Evolutionary conservation across 2,329 filamentous ascomycete genomes (phyloP).

Genomic region (Cladosporium sphaerospermum): DNA sequence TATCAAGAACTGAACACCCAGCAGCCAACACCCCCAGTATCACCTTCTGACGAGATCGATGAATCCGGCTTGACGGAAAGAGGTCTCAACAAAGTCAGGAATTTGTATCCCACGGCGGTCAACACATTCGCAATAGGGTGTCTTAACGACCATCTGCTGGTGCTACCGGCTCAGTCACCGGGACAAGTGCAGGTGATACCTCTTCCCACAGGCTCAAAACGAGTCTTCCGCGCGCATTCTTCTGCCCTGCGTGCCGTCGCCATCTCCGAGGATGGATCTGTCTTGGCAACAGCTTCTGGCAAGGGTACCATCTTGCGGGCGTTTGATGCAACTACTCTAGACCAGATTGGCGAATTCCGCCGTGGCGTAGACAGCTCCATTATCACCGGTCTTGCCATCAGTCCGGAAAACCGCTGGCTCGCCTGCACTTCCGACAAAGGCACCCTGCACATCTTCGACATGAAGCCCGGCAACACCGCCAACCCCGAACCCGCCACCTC

Average conservation of each 20-base stretch:
- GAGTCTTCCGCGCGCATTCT: conserved; percentile 87
- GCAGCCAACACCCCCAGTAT: conserved; percentile 44
- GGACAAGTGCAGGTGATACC: conserved; percentile 89
- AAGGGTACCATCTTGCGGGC: conserved; percentile 86
- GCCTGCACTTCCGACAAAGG: conserved; percentile 96
- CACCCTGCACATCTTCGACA: conserved; percentile 88
- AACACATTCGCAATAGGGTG: conserved; percentile 78
- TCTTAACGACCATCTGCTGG: conserved; percentile 65
- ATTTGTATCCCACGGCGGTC: conserved; percentile 76
- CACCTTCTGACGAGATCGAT: conserved; percentile 42
- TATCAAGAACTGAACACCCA: conserved; percentile 21
- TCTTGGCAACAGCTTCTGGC: conserved; percentile 86
- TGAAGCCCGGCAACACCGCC: conserved; percentile 53
- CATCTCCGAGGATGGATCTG: conserved; percentile 70
- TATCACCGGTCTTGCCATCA: conserved; percentile 84
- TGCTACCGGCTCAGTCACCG: conserved; percentile 77
- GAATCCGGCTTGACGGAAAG: conserved; percentile 12
- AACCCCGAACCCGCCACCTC: conserved; percentile 30
- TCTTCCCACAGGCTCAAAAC: conserved; percentile 70
- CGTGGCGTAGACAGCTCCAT: conserved; percentile 82
- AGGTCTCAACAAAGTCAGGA: conserved; percentile 31
- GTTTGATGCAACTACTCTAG: conserved; percentile 73
- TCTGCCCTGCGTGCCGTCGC: conserved; percentile 71
- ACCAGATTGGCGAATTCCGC: conserved; percentile 75
- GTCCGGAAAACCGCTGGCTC: conserved; percentile 69